Evolutionary conservation across 2,329 filamentous ascomycete species (phyloP).

Genomic region (Colletotrichum sp.): DNA sequence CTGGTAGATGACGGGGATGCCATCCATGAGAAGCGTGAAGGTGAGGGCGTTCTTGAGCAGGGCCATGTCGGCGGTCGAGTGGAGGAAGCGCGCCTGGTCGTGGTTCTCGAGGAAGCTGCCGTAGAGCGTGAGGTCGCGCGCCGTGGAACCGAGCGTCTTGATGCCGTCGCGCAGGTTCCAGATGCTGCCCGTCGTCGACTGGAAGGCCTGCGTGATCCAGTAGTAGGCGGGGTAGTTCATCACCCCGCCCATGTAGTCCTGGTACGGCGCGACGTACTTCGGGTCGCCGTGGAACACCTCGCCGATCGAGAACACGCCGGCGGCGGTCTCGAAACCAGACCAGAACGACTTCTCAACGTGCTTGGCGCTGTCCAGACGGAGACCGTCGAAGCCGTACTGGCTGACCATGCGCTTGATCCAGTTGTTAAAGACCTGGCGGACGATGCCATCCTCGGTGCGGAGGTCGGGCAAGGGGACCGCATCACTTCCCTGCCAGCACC

Average conservation of each 20-base stretch:
- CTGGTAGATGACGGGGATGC: constrained; percentile 70
- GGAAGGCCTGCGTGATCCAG: constrained; percentile 40
- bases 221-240: constrained; percentile 64
- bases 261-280: constrained; percentile 56
- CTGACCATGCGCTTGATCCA: constrained; percentile 65
- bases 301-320: constrained; percentile 65
- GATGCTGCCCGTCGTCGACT: constrained; percentile 32
- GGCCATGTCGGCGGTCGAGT: constrained; percentile 54
- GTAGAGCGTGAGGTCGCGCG: constrained; percentile 14
- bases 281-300: constrained; percentile 64
- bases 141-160: neutral
- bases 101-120: constrained; percentile 63
- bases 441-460: constrained; percentile 54
- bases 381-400: constrained; percentile 67
- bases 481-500: constrained; percentile 53
- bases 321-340: constrained; percentile 54
- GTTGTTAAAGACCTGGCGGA: constrained; percentile 56
- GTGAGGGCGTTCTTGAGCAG: constrained; percentile 66
- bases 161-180: constrained; percentile 38
- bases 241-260: constrained; percentile 60
- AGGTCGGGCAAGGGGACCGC: constrained; percentile 67
- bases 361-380: constrained; percentile 67
- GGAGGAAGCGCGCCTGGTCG: constrained; percentile 60
- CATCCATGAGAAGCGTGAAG: constrained; percentile 65
- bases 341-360: constrained; percentile 67